These are phyloP conservation scores for Cercis canadensis DNA, from an alignment of 306 rosid species.

Conservation along the genomic window DNA sequence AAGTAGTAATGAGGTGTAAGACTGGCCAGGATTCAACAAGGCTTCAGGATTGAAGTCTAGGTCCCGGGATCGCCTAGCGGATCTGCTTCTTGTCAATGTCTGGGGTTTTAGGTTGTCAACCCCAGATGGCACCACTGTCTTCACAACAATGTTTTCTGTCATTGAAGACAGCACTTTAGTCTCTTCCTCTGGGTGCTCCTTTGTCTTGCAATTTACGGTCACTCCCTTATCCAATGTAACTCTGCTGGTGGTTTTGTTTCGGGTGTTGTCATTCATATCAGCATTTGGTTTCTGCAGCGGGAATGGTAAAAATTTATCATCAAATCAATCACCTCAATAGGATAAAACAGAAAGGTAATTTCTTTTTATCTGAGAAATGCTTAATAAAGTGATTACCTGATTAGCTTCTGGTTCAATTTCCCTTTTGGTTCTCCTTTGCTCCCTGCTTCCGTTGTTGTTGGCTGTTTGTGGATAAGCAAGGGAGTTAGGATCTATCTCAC, in stretches of 20 bases:
- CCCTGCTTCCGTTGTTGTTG: slow-evolving; percentile 46
- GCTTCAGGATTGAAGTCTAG: slow-evolving; percentile 71
- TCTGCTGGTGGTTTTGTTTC: slow-evolving; percentile 41
- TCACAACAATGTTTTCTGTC: slow-evolving; percentile 36
- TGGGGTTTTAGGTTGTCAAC: slow-evolving; percentile 54
- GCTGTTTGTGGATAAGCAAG: slow-evolving; percentile 55
- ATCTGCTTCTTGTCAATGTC: slow-evolving; percentile 75
- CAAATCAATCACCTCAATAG: slow-evolving; percentile 26
- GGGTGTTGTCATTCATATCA: slow-evolving; percentile 41
- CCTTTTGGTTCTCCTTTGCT: slow-evolving; percentile 52
- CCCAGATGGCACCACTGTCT: slow-evolving; percentile 45
- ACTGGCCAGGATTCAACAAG: slow-evolving; percentile 53
- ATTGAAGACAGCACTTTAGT: slow-evolving; percentile 38
- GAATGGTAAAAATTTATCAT: slow-evolving; percentile 1
- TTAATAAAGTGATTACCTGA: slow-evolving; percentile 49
- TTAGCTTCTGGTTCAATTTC: slow-evolving; percentile 55
- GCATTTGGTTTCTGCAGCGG: slow-evolving; percentile 63
- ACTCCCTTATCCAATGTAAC: slow-evolving; percentile 46
- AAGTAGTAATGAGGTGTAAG: slow-evolving; percentile 77
- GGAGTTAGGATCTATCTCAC: slow-evolving; percentile 79
- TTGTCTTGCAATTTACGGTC: slow-evolving; percentile 37
- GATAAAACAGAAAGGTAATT: neutral
- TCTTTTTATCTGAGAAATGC: slow-evolving; percentile 15
- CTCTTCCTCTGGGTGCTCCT: slow-evolving; percentile 49
- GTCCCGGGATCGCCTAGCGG: slow-evolving; percentile 77